These are phyloP conservation scores for Alternaria sp. DNA, from an alignment of 2,329 filamentous ascomycete species.

Conservation along the genomic window DNA sequence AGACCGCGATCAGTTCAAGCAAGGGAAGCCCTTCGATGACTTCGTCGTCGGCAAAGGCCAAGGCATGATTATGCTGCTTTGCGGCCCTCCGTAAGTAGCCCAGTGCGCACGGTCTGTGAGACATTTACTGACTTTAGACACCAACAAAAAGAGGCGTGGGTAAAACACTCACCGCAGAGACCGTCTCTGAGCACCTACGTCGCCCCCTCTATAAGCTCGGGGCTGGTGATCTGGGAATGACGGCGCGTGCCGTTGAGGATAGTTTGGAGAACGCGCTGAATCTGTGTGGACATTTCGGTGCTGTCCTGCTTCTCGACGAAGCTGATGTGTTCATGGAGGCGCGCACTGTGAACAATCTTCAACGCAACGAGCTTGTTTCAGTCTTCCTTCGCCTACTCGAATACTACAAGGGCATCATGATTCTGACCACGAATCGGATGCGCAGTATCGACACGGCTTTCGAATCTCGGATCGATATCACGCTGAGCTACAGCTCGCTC, in stretches of 20 bases:
- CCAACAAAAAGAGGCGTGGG: not conserved
- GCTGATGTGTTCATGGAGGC: conserved; percentile 63
- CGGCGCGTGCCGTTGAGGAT: conserved; percentile 18
- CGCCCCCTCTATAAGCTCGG: conserved; percentile 11
- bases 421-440: conserved; percentile 54
- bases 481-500: conserved; percentile 31
- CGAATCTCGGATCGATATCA: conserved; percentile 27
- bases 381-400: conserved; percentile 48
- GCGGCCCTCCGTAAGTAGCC: not conserved
- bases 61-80: not conserved
- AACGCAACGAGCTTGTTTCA: conserved; percentile 31
- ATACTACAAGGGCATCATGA: conserved; percentile 53
- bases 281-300: not conserved
- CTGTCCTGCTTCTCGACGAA: conserved; percentile 20
- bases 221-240: conserved; percentile 17
- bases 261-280: conserved; percentile 13
- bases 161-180: conserved; percentile 1
- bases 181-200: conserved; percentile 7
- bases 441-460: conserved; percentile 50
- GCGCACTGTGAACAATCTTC: conserved; percentile 37
- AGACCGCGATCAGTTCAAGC: conserved; percentile 50
- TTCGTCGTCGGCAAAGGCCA: conserved; percentile 47
- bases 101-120: not conserved
- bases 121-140: not conserved
- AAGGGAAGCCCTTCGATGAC: conserved; percentile 31